phyloP scores from a whole-genome alignment of 164 flowering plant genomes.

The Berberis thunbergii region DNA sequence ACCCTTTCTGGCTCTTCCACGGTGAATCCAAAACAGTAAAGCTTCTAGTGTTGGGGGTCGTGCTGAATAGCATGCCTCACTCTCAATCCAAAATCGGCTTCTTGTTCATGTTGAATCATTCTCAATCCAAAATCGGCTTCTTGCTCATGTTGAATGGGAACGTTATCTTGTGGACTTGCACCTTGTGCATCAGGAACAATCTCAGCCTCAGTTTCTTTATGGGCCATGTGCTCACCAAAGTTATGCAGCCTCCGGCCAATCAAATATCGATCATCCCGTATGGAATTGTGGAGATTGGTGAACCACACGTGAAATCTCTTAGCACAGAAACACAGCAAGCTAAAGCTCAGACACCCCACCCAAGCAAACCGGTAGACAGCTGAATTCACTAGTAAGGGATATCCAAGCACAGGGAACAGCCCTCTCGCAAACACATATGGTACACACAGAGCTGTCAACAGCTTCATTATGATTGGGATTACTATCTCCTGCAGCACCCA shows the following conservation, averaged over 20 bases:
- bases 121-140: slow-evolving; percentile 1
- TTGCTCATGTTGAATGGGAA: not conserved
- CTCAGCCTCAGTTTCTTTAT: slow-evolving; percentile 15
- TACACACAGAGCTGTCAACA: slow-evolving; percentile 85
- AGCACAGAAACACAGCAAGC: slow-evolving; percentile 70
- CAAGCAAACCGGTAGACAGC: slow-evolving; percentile 96
- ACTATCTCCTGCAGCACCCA: slow-evolving; percentile 95
- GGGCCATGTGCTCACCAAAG: slow-evolving; percentile 48
- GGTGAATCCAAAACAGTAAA: not conserved
- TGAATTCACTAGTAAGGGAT: slow-evolving; percentile 82
- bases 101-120: slow-evolving; percentile 24
- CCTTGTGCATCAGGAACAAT: slow-evolving; percentile 15
- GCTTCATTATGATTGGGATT: slow-evolving; percentile 77
- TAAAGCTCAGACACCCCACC: slow-evolving; percentile 78
- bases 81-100: slow-evolving; percentile 44
- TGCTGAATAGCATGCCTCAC: slow-evolving; percentile 29
- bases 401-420: slow-evolving; percentile 82
- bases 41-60: not conserved
- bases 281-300: slow-evolving; percentile 92
- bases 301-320: slow-evolving; percentile 94
- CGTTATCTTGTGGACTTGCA: not conserved
- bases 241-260: slow-evolving; percentile 91
- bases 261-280: slow-evolving; percentile 89
- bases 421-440: slow-evolving; percentile 93
- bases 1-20: too few relatives aligned